A percentile compares a stretch with the other conserved stretches of the same genome.
phyloP scores from a whole-genome alignment of 768 basidiomycete species.

The Lentinula lateritia region DNA sequence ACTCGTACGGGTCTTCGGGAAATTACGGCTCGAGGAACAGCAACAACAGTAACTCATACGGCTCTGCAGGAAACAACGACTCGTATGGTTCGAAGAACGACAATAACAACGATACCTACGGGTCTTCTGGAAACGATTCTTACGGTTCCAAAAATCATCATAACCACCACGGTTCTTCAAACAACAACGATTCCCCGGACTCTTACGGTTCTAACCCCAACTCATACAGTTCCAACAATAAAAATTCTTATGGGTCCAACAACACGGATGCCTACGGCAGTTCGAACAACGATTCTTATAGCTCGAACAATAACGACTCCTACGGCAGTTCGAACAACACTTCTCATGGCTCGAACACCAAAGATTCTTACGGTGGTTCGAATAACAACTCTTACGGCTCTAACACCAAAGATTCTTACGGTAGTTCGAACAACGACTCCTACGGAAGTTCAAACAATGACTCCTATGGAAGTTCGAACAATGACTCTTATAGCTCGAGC shows the following conservation, averaged over 20 bases:
- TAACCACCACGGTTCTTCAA: conserved; percentile 7
- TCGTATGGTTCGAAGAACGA: conserved; percentile 4
- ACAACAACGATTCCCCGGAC: neutral
- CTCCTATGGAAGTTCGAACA: neutral
- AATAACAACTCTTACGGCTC: neutral
- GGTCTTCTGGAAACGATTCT: conserved; percentile 10
- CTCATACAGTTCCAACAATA: neutral
- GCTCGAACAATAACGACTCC: neutral
- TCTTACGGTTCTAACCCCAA: neutral
- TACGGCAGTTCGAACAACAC: neutral
- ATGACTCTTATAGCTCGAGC: conserved; percentile 2
- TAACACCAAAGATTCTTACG: conserved; percentile 1
- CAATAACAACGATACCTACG: conserved; percentile 5
- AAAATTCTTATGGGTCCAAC: neutral
- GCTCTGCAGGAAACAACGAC: conserved; percentile 8
- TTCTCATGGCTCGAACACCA: neutral
- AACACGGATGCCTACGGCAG: neutral
- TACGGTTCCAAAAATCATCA: conserved; percentile 5
- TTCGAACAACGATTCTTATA: neutral
- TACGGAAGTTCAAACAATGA: conserved; percentile 2
- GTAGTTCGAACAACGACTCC: neutral
- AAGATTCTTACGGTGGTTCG: neutral
- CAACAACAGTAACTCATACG: neutral
- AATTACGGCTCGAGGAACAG: neutral
- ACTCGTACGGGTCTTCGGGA: neutral